These are phyloP conservation scores for Penicillium roqueforti DNA, from an alignment of 495 filamentous ascomycete species.

Conservation along the genomic window DNA sequence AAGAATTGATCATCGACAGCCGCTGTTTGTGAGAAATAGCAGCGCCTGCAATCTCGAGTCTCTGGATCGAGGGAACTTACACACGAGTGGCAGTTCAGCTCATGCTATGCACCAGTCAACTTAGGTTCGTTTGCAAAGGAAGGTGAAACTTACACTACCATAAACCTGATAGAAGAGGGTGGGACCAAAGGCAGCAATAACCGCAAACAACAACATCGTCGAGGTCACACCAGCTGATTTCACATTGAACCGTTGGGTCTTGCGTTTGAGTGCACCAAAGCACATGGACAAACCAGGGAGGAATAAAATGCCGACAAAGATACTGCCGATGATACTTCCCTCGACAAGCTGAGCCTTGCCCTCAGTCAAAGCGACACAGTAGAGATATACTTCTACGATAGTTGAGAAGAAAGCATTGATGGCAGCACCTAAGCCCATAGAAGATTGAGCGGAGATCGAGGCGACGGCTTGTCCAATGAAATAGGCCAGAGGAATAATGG, in stretches of 20 bases:
- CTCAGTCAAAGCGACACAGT: constrained; percentile 89
- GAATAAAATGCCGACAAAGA: constrained; percentile 95
- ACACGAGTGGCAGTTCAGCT: constrained; percentile 85
- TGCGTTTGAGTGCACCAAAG: constrained; percentile 94
- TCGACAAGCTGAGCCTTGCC: constrained; percentile 93
- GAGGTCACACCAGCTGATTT: constrained; percentile 95
- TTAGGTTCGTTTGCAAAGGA: not conserved
- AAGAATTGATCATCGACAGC: constrained; percentile 84
- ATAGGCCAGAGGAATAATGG: constrained; percentile 96
- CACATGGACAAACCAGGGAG: constrained; percentile 98
- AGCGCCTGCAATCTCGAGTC: constrained; percentile 76
- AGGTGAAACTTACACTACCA: constrained; percentile 65
- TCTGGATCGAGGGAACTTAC: constrained; percentile 40
- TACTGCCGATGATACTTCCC: constrained; percentile 94
- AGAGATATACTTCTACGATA: constrained; percentile 95
- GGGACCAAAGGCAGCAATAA: constrained; percentile 94
- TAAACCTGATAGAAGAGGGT: constrained; percentile 99
- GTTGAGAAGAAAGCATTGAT: constrained; percentile 99
- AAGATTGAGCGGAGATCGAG: constrained; percentile 97
- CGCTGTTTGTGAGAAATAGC: constrained; percentile 89
- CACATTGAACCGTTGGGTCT: constrained; percentile 98
- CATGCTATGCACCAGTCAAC: constrained; percentile 58
- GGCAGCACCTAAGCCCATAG: constrained; percentile 98
- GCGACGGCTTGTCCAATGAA: constrained; percentile 99
- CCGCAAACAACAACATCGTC: constrained; percentile 96